Evolutionary conservation across 805 yeast genomes (phyloP), one percentile per base, ranked within the genome.

Genomic region (Lipomyces chichibuensis): DNA sequence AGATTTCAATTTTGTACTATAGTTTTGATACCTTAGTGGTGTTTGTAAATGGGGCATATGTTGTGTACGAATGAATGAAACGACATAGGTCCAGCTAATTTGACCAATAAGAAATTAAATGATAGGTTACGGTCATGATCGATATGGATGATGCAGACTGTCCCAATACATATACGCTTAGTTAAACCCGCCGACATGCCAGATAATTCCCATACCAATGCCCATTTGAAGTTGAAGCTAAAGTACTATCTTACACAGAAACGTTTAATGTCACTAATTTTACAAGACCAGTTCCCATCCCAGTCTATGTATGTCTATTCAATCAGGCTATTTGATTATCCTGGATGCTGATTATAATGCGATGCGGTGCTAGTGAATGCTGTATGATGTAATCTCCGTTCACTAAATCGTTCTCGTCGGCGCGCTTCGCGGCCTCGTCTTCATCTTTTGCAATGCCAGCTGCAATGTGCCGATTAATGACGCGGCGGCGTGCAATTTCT

Each of bases 331-430:
- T n/a, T 13, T 5, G 27, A 8, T 57, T 55, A 32, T 64, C 67
- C 29, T 67, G 65, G n/a, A 67, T 54, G 62, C 66, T 65, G 35
- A 59, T 53, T 17, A 67, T 62, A 20, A 51, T 51, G 13, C 58
- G 57, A 37, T 65, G 63, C 2, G 80, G 73, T 43, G 57, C 51
- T 29, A 67, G 61, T 2, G 79, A 74, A 60, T 78, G 65, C 39
- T 61, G 69, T 20, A 66, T 25, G n/a, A 81, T 72, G 74, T 71
- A 72, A 64, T 68, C 73, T 0, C 93, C 96, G 76, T 93, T 93
- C 9, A 83, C 78, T 39, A 84, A 74, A 75, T 92, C 97, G 71
- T 78, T 77, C 73, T 77, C 75, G 77, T 84, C 77, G 72, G 83
- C 73, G 70, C 80, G 59, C 64, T 70, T 73, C 76, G 77, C 39